These are phyloP conservation scores for Neonectria faginata DNA, from an alignment of 2,329 filamentous ascomycete species.

Conservation along the genomic window DNA sequence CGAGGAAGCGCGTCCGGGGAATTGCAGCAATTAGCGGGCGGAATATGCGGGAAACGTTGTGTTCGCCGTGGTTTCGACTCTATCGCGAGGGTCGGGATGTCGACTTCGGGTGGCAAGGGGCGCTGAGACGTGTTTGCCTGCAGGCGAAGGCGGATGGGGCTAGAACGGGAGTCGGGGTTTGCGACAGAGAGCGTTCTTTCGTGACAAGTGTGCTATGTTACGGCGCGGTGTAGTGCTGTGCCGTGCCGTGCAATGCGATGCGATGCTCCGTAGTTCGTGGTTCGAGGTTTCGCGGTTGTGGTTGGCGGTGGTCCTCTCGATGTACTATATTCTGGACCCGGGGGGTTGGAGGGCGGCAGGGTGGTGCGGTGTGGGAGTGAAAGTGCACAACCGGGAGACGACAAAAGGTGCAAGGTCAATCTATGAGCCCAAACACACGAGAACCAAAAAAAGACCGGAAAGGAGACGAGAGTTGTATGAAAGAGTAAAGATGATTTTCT, in stretches of 20 bases:
- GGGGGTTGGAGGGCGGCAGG: slow-evolving; percentile 17
- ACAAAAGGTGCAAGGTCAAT: slow-evolving; percentile 8
- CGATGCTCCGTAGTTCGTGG: slow-evolving; percentile 25
- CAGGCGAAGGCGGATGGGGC: slow-evolving; percentile 18
- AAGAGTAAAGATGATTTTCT: slow-evolving; percentile 22
- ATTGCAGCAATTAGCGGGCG: slow-evolving; percentile 24
- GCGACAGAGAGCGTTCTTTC: background rate
- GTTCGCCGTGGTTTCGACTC: slow-evolving; percentile 12
- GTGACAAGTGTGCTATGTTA: slow-evolving; percentile 23
- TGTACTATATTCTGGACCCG: slow-evolving; percentile 24
- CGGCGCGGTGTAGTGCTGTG: background rate
- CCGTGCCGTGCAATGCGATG: background rate
- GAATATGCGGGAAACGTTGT: slow-evolving; percentile 21
- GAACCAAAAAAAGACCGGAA: slow-evolving; percentile 4
- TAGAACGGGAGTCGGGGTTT: slow-evolving; percentile 23
- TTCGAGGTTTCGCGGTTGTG: slow-evolving; percentile 31
- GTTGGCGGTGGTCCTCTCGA: slow-evolving; percentile 20
- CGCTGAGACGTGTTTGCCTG: slow-evolving; percentile 35
- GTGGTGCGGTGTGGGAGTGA: slow-evolving; percentile 13
- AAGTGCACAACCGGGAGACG: slow-evolving; percentile 15
- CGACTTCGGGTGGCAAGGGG: slow-evolving; percentile 21
- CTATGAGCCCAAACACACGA: slow-evolving; percentile 3
- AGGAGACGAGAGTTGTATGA: slow-evolving; percentile 14
- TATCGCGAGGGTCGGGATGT: slow-evolving; percentile 18
- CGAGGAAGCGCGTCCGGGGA: slow-evolving; percentile 23